Evolutionary conservation across 2,329 filamentous ascomycete genomes (phyloP).

Genomic region (Lachnellula arida): DNA sequence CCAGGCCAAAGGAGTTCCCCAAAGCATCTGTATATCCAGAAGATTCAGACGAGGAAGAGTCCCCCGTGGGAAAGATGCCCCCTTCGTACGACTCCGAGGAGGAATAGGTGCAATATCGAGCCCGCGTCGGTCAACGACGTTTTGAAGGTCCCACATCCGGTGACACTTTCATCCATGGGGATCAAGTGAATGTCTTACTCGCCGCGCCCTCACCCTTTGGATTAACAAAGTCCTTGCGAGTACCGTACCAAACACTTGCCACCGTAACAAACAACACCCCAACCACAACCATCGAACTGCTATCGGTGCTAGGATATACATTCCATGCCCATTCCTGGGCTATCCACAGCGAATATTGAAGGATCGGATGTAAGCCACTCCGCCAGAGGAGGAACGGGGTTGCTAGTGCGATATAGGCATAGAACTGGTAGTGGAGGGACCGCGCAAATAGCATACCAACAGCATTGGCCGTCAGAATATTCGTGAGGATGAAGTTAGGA

Average conservation of each 20-base stretch:
- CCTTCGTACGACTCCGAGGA: conserved; percentile 70
- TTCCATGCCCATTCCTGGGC: conserved; percentile 73
- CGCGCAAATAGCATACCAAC: conserved; percentile 67
- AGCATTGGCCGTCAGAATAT: conserved; percentile 56
- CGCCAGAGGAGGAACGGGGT: conserved; percentile 67
- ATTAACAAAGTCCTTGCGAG: conserved; percentile 29
- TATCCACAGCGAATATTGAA: conserved; percentile 56
- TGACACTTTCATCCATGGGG: neutral
- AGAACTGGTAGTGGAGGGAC: conserved; percentile 72
- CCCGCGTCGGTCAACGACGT: too few species aligned
- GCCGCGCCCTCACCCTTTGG: conserved; percentile 23
- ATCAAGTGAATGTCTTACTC: conserved; percentile 23
- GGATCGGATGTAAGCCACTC: conserved; percentile 53
- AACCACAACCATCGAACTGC: conserved; percentile 65
- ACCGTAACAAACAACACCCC: conserved; percentile 64
- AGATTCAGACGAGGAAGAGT: conserved; percentile 71
- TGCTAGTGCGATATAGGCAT: conserved; percentile 68
- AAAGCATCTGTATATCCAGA: conserved; percentile 57
- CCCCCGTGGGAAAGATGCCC: conserved; percentile 78
- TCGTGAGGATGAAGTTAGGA: conserved; percentile 57
- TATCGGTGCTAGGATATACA: conserved; percentile 62
- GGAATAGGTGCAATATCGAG: conserved; percentile 29
- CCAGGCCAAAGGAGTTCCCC: conserved; percentile 74
- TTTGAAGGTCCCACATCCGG: too few species aligned
- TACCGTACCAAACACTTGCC: conserved; percentile 33